phyloP scores from a whole-genome alignment of 176 grass and related monocot species.

The Aegilops bicornis region DNA sequence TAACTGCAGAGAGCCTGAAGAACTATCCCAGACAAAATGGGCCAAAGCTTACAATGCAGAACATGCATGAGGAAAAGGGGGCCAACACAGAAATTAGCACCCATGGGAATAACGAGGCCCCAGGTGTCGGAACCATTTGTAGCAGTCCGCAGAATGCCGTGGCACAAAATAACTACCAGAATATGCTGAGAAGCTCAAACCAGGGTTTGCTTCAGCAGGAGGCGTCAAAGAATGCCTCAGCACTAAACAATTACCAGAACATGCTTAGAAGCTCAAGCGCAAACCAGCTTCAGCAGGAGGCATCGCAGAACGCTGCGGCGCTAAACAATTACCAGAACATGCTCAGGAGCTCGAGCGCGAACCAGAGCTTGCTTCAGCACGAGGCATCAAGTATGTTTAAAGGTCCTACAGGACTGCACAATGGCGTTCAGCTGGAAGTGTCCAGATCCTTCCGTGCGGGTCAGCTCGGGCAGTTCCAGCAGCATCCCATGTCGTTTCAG shows the following conservation, averaged over 20 bases:
- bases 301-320: conserved; percentile 27
- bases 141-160: conserved; percentile 43
- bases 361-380: conserved; percentile 56
- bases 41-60: conserved; percentile 46
- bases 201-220: conserved; percentile 54
- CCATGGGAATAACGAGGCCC: conserved; percentile 41
- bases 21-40: conserved; percentile 54
- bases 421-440: conserved; percentile 39
- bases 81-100: conserved; percentile 39
- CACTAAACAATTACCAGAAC: conserved; percentile 60
- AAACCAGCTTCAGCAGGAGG: conserved; percentile 60
- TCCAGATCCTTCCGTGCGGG: conserved; percentile 38
- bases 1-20: conserved; percentile 73
- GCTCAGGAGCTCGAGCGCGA: conserved; percentile 51
- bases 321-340: conserved; percentile 72
- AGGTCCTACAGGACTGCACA: conserved; percentile 38
- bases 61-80: conserved; percentile 49
- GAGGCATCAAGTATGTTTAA: conserved; percentile 52
- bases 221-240: conserved; percentile 35
- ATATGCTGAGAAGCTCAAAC: conserved; percentile 60
- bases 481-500: conserved; percentile 28
- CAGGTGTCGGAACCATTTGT: background rate
- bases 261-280: conserved; percentile 53
- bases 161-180: conserved; percentile 62
- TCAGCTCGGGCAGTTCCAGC: conserved; percentile 51